These are phyloP conservation scores for Pezicula carpinea DNA, from an alignment of 2,329 filamentous ascomycete genomes.

Conservation along the genomic window DNA sequence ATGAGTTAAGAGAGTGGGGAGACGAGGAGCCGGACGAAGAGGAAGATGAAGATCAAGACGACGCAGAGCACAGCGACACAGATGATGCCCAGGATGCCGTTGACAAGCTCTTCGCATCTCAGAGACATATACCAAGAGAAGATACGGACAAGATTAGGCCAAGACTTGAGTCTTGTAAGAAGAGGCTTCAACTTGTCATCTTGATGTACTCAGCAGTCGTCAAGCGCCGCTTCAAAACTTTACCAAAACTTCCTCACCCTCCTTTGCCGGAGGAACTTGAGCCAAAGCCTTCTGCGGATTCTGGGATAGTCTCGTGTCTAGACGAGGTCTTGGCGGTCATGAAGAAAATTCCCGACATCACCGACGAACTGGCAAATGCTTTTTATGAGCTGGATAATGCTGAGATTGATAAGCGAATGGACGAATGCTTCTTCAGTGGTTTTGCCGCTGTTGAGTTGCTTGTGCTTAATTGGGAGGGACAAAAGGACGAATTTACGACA, in stretches of 20 bases:
- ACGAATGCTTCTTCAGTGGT: slow-evolving; percentile 56
- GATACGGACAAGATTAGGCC: slow-evolving; percentile 60
- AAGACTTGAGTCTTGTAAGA: slow-evolving; percentile 60
- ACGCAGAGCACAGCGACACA: slow-evolving; percentile 34
- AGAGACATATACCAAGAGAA: slow-evolving; percentile 55
- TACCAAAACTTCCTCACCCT: slow-evolving; percentile 40
- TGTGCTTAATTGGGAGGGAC: slow-evolving; percentile 55
- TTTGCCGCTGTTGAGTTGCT: slow-evolving; percentile 52
- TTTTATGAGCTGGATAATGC: slow-evolving; percentile 66
- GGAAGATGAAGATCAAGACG: slow-evolving; percentile 48
- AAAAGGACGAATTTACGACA: slow-evolving; percentile 69
- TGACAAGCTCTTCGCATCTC: slow-evolving; percentile 63
- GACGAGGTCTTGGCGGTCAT: slow-evolving; percentile 55
- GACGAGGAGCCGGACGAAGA: slow-evolving; percentile 65
- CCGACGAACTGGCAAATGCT: slow-evolving; percentile 64
- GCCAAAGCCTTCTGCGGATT: slow-evolving; percentile 10
- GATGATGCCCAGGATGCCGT: slow-evolving; percentile 51
- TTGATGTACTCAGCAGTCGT: slow-evolving; percentile 65
- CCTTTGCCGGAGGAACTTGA: slow-evolving; percentile 26
- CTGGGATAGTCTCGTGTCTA: slow-evolving; percentile 32
- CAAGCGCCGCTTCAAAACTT: slow-evolving; percentile 63
- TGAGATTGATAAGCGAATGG: slow-evolving; percentile 54
- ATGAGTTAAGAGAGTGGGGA: slow-evolving; percentile 85
- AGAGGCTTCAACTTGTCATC: slow-evolving; percentile 61
- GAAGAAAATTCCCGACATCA: slow-evolving; percentile 57